Evolutionary conservation across 2,329 filamentous ascomycete genomes (phyloP), one percentile per base, ranked within the genome.

Genomic region (Trematosphaeria pertusa): DNA sequence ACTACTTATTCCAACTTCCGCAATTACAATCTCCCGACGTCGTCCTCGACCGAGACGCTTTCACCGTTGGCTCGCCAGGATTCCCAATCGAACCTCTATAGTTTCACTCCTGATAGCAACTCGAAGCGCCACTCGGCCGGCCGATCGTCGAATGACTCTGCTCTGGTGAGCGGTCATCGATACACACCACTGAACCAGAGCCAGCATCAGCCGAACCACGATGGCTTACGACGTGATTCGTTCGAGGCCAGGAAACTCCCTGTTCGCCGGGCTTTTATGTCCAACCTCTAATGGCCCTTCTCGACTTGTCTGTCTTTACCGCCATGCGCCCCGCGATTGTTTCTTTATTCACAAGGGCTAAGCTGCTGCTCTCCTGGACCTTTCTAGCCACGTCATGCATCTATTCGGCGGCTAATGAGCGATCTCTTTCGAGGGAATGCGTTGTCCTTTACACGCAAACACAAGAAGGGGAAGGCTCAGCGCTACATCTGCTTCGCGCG

Each of bases 131-230:
- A 61, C 24, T 67, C 67, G 3, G 48, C 59, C 2, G 39, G 49
- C 9, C 58, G 55, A 3, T 48, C 60, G 11, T 40, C 64, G 3
- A 61, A 54, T 22, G 64, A 68, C 11, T 60, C 60, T 5, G 69
- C 65, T 1, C 53, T 78, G 5, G 62, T 76, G 21, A 77, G 65
- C 32, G 75, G 75, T 2, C 61, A 75, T 21, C 60, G 58, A 12
- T 78, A 78, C 17, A 54, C 41, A 7, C 52, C 55, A 12, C 24
- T 52, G 21, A 50, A 33, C 19, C 48, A 50, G 10, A 44, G n/a
- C 15, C 26, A 43, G 5, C 32, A 37, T 28, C 52, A 41, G 26
- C 1, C 21, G 17, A 40, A 31, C 32, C 32, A 56, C 4, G 55
- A 57, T 5, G 37, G 42, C 6, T 37, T 54, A 5, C 54, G 51